Conservation (phyloP, 164 flowering plant species). For the Litsea cubeba region DNA sequence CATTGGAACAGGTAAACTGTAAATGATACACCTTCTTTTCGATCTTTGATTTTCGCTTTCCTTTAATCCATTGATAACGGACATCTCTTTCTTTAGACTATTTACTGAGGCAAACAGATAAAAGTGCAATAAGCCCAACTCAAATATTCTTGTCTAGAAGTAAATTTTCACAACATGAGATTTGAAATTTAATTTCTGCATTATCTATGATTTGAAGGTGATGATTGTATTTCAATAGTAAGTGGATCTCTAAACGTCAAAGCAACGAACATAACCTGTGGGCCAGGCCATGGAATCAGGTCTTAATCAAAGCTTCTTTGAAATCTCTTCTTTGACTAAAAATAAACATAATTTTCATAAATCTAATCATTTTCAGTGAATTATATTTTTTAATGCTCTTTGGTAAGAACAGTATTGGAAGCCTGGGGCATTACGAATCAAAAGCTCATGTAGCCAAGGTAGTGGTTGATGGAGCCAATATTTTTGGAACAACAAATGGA, state of each 20-base stretch:
- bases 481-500: slow-evolving; percentile 55
- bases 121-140: no score
- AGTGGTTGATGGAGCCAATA: slow-evolving; percentile 34
- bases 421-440: slow-evolving; percentile 42
- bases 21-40: background rate
- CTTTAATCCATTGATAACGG: background rate
- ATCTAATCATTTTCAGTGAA: background rate
- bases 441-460: slow-evolving; percentile 44
- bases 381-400: background rate
- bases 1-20: slow-evolving; percentile 51
- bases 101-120: background rate
- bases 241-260: slow-evolving; percentile 34
- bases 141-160: background rate
- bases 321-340: background rate
- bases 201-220: slow-evolving; percentile 29
- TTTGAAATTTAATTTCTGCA: background rate
- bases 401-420: slow-evolving; percentile 43
- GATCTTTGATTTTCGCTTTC: background rate
- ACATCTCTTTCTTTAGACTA: no score
- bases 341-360: background rate
- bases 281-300: slow-evolving; percentile 81
- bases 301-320: slow-evolving; percentile 8
- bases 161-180: no score
- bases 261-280: slow-evolving; percentile 40
- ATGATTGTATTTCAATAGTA: slow-evolving; percentile 56